Conservation (phyloP, 192 early-diverging fungal genomes). For the Rhizophagus sp. region DNA sequence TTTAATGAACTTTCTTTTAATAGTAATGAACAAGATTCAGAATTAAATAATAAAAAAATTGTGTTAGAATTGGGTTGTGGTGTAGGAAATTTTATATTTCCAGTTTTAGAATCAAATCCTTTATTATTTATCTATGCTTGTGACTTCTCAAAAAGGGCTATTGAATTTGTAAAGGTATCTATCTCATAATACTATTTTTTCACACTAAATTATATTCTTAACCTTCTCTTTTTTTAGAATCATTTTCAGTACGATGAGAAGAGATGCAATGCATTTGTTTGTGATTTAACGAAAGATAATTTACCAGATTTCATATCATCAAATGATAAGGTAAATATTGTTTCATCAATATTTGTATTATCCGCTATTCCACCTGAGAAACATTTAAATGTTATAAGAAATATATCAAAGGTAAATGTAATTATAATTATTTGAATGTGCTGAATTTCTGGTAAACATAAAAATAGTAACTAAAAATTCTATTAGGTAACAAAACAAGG, state of each 20-base stretch:
- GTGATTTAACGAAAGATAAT: slow-evolving; percentile 80
- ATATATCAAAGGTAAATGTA: slow-evolving; percentile 65
- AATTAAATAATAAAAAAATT: slow-evolving; percentile 26
- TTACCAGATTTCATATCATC: slow-evolving; percentile 69
- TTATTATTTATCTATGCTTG: slow-evolving; percentile 87
- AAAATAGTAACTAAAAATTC: neutral
- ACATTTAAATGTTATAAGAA: slow-evolving; percentile 72
- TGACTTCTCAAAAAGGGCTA: slow-evolving; percentile 90
- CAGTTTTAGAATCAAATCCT: slow-evolving; percentile 79
- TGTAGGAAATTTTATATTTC: slow-evolving; percentile 95
- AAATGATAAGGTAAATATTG: slow-evolving; percentile 78
- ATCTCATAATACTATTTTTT: neutral
- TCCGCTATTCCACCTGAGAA: slow-evolving; percentile 92
- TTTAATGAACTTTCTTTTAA: slow-evolving; percentile 72
- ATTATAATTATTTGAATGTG: neutral
- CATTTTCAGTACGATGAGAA: slow-evolving; percentile 70
- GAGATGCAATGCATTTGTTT: slow-evolving; percentile 92
- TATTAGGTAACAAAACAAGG: slow-evolving; percentile 72
- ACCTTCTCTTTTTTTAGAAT: slow-evolving; percentile 28
- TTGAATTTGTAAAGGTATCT: slow-evolving; percentile 84
- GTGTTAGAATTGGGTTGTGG: slow-evolving; percentile 95
- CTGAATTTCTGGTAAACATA: no score
- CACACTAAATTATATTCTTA: neutral
- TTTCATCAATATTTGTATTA: slow-evolving; percentile 93
- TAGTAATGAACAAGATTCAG: neutral